Conservation (phyloP, 2,329 filamentous ascomycete species). For the Scedosporium minutisporum region DNA sequence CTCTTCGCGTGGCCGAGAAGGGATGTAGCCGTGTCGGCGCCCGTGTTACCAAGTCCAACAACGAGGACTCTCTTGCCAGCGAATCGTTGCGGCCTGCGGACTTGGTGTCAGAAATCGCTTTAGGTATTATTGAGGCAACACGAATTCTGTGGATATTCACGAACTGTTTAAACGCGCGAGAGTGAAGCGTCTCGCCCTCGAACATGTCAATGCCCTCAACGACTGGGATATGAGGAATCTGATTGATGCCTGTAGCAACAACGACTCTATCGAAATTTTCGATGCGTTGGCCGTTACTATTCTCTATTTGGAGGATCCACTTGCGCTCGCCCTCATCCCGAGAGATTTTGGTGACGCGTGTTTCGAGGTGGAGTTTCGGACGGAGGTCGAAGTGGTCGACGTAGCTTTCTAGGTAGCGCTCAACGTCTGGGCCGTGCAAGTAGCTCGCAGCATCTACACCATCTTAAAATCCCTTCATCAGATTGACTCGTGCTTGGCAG, state of each 20-base stretch:
- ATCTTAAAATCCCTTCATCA: not conserved
- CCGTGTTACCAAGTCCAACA: constrained; percentile 31
- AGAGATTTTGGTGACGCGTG: constrained; percentile 12
- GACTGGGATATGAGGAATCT: constrained; percentile 22
- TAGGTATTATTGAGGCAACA: not conserved
- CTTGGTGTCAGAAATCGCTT: not conserved
- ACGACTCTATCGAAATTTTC: constrained; percentile 26
- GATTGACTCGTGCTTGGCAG: too few species aligned
- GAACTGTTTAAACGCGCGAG: constrained; percentile 23
- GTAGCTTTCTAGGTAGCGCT: constrained; percentile 23
- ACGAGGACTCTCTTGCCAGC: constrained; percentile 31
- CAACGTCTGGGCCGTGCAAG: constrained; percentile 16
- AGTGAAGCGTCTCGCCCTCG: constrained; percentile 28
- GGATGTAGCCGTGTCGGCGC: constrained; percentile 18
- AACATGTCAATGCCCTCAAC: constrained; percentile 26
- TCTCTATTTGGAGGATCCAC: constrained; percentile 20
- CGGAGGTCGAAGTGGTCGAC: constrained; percentile 21
- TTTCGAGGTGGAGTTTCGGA: constrained; percentile 16
- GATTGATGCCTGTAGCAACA: constrained; percentile 24
- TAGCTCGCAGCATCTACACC: constrained; percentile 13
- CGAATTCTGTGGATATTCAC: not conserved
- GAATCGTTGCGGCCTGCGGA: constrained; percentile 19
- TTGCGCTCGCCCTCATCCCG: constrained; percentile 12
- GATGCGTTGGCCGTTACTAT: not conserved
- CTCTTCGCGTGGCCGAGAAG: constrained; percentile 24